Evolutionary conservation across 2,329 filamentous ascomycete species (phyloP), one percentile per base, ranked within the genome.

Genomic region (Penicillium sp.): DNA sequence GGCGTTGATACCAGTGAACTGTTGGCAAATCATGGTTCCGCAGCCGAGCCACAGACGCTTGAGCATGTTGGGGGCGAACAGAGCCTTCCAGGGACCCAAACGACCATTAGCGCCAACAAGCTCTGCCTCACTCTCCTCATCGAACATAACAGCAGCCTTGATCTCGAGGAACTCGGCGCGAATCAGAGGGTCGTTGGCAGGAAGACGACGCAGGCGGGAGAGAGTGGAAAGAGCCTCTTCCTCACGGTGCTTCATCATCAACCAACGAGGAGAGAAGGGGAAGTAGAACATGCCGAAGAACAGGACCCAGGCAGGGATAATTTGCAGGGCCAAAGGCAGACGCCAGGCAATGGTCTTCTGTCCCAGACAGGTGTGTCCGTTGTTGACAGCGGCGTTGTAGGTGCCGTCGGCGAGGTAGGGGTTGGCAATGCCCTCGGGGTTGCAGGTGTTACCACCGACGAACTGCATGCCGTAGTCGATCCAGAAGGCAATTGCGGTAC

Each of bases 81-180:
- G 56, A n/a, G 63, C 63, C 56, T 68, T 68, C 65, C 65, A 68
- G 5, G 66, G 65, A 26, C 65, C 65, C 7, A 64, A 14, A 7
- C 27, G 48, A 11, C 65, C 66, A 11, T 59, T 64, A 11, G 26
- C 4, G 9, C 59, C 60, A 33, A 68, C 48, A 16, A 59, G 24
- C 48, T 89, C 86, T 0, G 84, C 82, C 10, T 88, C 80, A 1
- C 84, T 85, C 33, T 86, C 83, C 75, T 92, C 90, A 73, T 93
- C 90, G 63, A 93, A 95, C 19, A 90, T 72, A 0, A 86, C 87
- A 70, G 91, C 88, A 0, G 90, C 89, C 71, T 90, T 90, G 75
- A 93, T 93, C 70, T 93, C 90, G n/a, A 91, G 82, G 68, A 89
- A 91, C 67, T 93, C 90, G 1, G 91, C 79, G 61, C 88, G 83